Evolutionary conservation across 441 rosid genomes (phyloP).

Genomic region (Kokia cookei): DNA sequence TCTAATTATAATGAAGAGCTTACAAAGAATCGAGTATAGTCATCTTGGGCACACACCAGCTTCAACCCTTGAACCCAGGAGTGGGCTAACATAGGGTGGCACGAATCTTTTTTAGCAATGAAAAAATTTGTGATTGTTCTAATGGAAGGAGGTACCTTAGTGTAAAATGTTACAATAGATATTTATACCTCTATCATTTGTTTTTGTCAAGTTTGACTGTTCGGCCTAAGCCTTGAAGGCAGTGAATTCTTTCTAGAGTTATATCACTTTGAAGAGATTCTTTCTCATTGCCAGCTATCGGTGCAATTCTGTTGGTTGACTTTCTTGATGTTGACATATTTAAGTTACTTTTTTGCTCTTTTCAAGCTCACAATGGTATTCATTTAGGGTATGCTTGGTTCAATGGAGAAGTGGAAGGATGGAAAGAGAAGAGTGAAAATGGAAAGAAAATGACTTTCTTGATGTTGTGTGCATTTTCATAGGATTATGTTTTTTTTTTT

Average conservation of each 20-base stretch:
- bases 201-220: not conserved
- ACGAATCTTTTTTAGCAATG: not conserved
- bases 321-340: not conserved
- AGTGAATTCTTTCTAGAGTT: not conserved
- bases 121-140: not conserved
- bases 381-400: not conserved
- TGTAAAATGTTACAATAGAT: not conserved
- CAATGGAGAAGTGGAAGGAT: not conserved
- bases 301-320: not conserved
- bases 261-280: not conserved
- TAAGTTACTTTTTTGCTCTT: not conserved
- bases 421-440: not conserved
- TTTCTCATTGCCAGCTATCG: not conserved
- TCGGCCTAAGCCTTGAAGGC: not conserved
- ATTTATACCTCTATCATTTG: not conserved
- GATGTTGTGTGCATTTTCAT: too few relatives aligned
- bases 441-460: not conserved
- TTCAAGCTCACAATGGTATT: not conserved
- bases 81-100: not conserved
- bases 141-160: not conserved
- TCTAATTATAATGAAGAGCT: not conserved
- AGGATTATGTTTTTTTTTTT: too few relatives aligned
- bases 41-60: not conserved
- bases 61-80: not conserved
- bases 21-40: not conserved